Conservation (phyloP, 179 eudicot species). For the Nepenthes alata region DNA sequence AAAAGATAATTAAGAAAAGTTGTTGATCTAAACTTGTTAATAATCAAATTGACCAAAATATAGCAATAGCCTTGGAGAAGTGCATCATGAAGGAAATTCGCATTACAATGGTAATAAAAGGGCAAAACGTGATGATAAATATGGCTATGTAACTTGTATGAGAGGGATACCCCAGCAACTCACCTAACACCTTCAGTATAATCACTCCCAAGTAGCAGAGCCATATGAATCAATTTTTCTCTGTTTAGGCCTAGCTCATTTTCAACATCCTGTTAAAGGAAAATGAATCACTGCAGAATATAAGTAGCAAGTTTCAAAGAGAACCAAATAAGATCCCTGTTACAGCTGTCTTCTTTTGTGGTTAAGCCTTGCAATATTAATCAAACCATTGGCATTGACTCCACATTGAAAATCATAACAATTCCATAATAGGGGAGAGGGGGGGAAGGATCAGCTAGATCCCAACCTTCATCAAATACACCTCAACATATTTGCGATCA, state of each 20-base stretch:
- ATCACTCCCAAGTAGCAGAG: slow-evolving; percentile 95
- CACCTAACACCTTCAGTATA: slow-evolving; percentile 99
- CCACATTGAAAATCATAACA: neutral
- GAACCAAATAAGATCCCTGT: neutral
- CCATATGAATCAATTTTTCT: slow-evolving; percentile 83
- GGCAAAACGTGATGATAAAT: neutral
- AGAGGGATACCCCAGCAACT: slow-evolving; percentile 3
- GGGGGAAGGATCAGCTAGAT: neutral
- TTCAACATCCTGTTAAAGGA: slow-evolving; percentile 67
- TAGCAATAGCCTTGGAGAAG: no score
- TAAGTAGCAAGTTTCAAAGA: neutral
- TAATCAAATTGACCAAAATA: neutral
- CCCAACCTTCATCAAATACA: slow-evolving; percentile 77
- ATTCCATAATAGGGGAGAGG: neutral
- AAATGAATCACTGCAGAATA: neutral
- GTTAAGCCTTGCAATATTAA: no score
- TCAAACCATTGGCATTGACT: no score
- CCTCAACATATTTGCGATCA: slow-evolving; percentile 95
- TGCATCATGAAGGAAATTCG: neutral
- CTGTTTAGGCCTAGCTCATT: slow-evolving; percentile 73
- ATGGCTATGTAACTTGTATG: neutral
- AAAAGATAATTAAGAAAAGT: neutral
- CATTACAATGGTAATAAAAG: neutral
- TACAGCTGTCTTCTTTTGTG: neutral
- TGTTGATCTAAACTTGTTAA: neutral